Conservation (phyloP, 225 moss, liverwort and hornwort species). For the Anthoceros angustus region DNA sequence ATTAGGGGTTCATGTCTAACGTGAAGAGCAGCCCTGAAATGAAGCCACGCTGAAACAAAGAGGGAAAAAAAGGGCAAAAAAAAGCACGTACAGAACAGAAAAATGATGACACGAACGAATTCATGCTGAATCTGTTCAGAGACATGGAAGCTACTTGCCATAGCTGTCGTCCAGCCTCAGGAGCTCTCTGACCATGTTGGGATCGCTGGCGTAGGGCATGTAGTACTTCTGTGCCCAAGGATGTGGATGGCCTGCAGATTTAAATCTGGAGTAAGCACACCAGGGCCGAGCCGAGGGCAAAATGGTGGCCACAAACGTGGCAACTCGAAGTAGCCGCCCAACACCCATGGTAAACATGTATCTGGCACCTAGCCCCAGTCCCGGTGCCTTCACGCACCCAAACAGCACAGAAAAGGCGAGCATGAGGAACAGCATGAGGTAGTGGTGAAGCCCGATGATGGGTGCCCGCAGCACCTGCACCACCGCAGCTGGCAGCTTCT, state of each 20-base stretch:
- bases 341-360: constrained; percentile 95
- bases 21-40: too few species aligned
- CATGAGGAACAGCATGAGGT: constrained; percentile 77
- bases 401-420: constrained; percentile 71
- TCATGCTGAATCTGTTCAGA: neutral
- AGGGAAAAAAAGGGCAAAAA: too few species aligned
- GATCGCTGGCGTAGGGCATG: constrained; percentile 56
- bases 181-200: constrained; percentile 49
- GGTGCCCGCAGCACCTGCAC: constrained; percentile 60
- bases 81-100: too few species aligned
- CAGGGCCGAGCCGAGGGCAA: constrained; percentile 90
- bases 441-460: constrained; percentile 83
- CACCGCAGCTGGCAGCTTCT: constrained; percentile 42
- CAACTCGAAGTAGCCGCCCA: constrained; percentile 65
- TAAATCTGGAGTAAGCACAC: constrained; percentile 82
- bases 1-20: neutral
- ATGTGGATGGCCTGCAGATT: constrained; percentile 57
- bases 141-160: constrained; percentile 24
- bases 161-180: constrained; percentile 43
- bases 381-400: constrained; percentile 72
- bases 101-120: neutral
- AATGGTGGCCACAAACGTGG: constrained; percentile 75
- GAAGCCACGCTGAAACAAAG: too few species aligned
- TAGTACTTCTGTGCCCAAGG: constrained; percentile 91
- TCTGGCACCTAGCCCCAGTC: constrained; percentile 73